Percentiles rank a stretch among this genome's conserved stretches.
phyloP scores from a whole-genome alignment of 345 rosid species.

The Hibiscus mutabilis region DNA sequence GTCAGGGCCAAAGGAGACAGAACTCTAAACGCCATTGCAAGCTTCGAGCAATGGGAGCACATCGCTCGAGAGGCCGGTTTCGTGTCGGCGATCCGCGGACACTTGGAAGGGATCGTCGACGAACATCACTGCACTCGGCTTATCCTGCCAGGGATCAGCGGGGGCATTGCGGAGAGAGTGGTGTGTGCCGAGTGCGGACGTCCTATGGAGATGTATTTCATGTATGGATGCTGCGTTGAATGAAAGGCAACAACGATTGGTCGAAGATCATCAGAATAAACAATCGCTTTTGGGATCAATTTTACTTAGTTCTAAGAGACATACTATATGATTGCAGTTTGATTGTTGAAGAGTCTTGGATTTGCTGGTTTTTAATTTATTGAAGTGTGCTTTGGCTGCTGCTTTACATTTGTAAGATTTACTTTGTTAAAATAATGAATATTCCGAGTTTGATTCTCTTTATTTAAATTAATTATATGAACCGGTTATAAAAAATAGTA shows the following conservation, averaged over 20 bases:
- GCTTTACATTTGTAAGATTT: background rate
- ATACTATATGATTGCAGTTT: background rate
- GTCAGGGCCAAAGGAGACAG: background rate
- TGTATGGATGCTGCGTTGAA: slow-evolving; percentile 59
- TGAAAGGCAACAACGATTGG: background rate
- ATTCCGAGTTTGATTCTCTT: slow-evolving; percentile 16
- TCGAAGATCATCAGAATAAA: background rate
- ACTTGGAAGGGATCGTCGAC: background rate
- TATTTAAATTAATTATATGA: too few relatives aligned
- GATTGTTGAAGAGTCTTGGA: background rate
- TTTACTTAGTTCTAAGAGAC: background rate
- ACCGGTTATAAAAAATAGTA: too few relatives aligned
- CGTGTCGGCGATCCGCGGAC: background rate
- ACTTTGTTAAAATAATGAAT: background rate
- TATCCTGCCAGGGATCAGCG: background rate
- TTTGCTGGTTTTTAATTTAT: background rate
- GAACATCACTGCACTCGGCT: slow-evolving; percentile 1
- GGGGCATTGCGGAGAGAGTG: background rate
- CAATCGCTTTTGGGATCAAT: background rate
- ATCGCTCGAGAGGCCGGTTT: background rate
- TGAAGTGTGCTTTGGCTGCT: background rate
- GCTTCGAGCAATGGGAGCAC: background rate
- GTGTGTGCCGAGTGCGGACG: slow-evolving; percentile 25
- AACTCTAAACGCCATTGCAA: background rate
- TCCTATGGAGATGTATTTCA: slow-evolving; percentile 58